These are phyloP conservation scores for Plasmodium sp. DNA, from an alignment of 169 alveolate species.

Conservation along the genomic window DNA sequence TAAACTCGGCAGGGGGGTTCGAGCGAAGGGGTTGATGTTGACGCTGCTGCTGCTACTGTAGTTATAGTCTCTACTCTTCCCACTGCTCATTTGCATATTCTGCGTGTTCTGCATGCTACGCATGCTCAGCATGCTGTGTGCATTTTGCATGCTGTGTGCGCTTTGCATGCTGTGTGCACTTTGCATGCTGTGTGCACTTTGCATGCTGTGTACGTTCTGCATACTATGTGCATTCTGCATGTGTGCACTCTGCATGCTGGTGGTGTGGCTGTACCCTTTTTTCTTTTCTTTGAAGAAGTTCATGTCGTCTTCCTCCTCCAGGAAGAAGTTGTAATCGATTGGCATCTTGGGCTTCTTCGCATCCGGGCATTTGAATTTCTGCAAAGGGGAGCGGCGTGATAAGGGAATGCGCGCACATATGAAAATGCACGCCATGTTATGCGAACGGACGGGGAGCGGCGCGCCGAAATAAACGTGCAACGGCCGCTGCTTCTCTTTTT, in stretches of 20 bases:
- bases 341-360: conserved; percentile 2
- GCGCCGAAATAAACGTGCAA: not conserved
- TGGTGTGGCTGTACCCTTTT: not conserved
- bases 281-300: conserved; percentile 34
- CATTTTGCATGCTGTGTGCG: not conserved
- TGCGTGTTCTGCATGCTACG: not conserved
- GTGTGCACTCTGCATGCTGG: not conserved
- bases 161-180: not conserved
- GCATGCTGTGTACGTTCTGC: not conserved
- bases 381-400: not conserved
- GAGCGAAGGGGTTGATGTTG: conserved; percentile 16
- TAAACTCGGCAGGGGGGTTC: not conserved
- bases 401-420: not conserved
- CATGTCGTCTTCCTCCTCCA: conserved; percentile 69
- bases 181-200: not conserved
- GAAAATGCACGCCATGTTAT: not conserved
- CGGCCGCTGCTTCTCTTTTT: not conserved
- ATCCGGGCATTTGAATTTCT: conserved; percentile 23
- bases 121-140: not conserved
- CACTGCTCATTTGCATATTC: not conserved
- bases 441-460: not conserved
- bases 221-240: not conserved
- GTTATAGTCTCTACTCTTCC: not conserved
- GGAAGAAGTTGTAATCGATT: conserved; percentile 44
- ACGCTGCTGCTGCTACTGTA: not conserved